phyloP scores from a whole-genome alignment of 306 rosid genomes.

The Calophaca sinica region DNA sequence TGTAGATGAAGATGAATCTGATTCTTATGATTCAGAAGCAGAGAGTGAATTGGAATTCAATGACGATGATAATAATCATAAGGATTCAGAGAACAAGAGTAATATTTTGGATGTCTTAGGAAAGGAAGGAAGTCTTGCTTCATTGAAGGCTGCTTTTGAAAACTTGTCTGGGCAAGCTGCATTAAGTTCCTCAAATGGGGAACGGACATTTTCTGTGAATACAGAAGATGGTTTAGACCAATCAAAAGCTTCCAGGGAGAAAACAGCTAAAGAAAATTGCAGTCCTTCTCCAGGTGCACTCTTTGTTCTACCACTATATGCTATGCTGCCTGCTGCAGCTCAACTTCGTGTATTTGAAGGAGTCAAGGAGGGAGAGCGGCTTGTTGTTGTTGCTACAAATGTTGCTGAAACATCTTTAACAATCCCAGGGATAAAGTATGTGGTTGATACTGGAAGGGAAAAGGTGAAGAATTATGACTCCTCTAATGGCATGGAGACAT shows the following conservation, averaged over 20 bases:
- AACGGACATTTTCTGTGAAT: slow-evolving; percentile 39
- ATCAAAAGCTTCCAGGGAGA: slow-evolving; percentile 47
- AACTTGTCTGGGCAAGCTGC: slow-evolving; percentile 57
- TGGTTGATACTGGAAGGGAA: slow-evolving; percentile 93
- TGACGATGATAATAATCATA: neutral
- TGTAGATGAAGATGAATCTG: slow-evolving; percentile 53
- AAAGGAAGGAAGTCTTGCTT: slow-evolving; percentile 61
- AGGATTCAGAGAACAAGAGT: slow-evolving; percentile 52
- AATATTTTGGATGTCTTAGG: slow-evolving; percentile 55
- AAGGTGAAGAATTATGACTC: slow-evolving; percentile 81
- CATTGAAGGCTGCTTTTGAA: slow-evolving; percentile 83
- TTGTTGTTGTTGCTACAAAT: slow-evolving; percentile 89
- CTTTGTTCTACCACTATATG: slow-evolving; percentile 89
- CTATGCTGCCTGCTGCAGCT: slow-evolving; percentile 86
- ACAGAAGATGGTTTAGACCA: slow-evolving; percentile 51
- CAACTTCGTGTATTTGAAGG: slow-evolving; percentile 81
- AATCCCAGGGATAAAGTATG: slow-evolving; percentile 91
- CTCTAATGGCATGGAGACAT: slow-evolving; percentile 83
- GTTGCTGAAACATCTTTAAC: slow-evolving; percentile 99
- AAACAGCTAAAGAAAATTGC: slow-evolving; percentile 39
- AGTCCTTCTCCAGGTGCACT: slow-evolving; percentile 57
- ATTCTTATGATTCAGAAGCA: slow-evolving; percentile 69
- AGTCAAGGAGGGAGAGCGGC: slow-evolving; percentile 81
- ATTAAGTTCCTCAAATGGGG: slow-evolving; percentile 48
- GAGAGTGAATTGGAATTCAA: slow-evolving; percentile 74